These are phyloP conservation scores for Pseudomonodictys pantanalensis DNA, from an alignment of 495 filamentous ascomycete species.

Conservation along the genomic window DNA sequence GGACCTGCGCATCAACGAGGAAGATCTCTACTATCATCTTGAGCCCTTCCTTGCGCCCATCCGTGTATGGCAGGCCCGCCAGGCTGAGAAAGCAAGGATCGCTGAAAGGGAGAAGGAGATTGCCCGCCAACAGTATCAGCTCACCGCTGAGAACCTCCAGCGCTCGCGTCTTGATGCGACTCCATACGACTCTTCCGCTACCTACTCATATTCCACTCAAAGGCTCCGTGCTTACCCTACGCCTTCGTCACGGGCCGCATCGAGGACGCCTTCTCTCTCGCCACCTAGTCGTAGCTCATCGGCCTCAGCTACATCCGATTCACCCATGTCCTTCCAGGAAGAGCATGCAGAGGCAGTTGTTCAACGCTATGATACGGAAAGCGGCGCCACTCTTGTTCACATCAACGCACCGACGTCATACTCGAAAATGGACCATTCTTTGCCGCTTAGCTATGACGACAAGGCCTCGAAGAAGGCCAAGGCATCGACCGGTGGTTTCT, in stretches of 20 bases:
- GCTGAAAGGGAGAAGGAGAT: conserved; percentile 48
- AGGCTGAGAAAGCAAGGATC: conserved; percentile 44
- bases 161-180: conserved; percentile 31
- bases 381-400: conserved; percentile 40
- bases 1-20: conserved; percentile 78
- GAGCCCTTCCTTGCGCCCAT: conserved; percentile 87
- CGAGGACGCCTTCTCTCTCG: conserved; percentile 44
- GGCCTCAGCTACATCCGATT: conserved; percentile 35
- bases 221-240: conserved; percentile 26
- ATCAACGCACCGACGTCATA: conserved; percentile 29
- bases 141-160: conserved; percentile 33
- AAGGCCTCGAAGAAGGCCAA: conserved; percentile 43
- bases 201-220: conserved; percentile 27
- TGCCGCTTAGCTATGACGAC: conserved; percentile 33
- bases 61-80: conserved; percentile 47
- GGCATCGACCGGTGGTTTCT: conserved; percentile 37
- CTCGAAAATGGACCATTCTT: conserved; percentile 23
- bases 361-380: conserved; percentile 42
- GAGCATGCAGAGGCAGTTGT: conserved; percentile 36
- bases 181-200: conserved; percentile 21
- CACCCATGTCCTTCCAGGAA: conserved; percentile 27
- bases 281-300: conserved; percentile 43
- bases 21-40: conserved; percentile 82
- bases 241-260: conserved; percentile 32
- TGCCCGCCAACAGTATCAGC: conserved; percentile 33